Percentiles rank a stretch among this genome's conserved stretches.
These are phyloP conservation scores for Calocybe gambosa DNA, from an alignment of 1,284 basidiomycete genomes.

Conservation along the genomic window DNA sequence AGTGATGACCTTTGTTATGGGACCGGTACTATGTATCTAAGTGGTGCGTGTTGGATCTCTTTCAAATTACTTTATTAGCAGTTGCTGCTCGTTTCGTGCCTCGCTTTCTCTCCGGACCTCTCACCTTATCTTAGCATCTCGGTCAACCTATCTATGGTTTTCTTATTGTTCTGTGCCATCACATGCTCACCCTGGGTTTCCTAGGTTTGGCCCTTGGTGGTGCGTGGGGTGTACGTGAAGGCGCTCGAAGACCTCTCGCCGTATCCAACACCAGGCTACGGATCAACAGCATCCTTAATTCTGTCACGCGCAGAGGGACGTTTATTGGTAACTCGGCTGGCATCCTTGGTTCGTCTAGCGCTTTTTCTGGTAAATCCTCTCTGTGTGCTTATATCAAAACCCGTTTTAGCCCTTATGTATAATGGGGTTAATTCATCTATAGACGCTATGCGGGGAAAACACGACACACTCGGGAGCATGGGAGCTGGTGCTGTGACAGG, in stretches of 20 bases:
- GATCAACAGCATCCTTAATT: conserved; percentile 96
- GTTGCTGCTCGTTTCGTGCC: conserved; percentile 35
- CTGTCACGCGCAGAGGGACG: conserved; percentile 92
- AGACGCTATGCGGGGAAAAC: conserved; percentile 84
- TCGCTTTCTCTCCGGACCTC: conserved; percentile 42
- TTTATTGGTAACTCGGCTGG: conserved; percentile 99
- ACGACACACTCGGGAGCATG: conserved; percentile 90
- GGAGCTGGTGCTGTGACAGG: conserved; percentile 89
- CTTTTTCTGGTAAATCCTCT: conserved; percentile 22
- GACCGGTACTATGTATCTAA: conserved; percentile 97
- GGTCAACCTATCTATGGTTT: conserved; percentile 45
- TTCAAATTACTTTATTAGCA: conserved; percentile 56
- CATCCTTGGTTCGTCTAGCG: conserved; percentile 74
- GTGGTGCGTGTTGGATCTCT: conserved; percentile 72
- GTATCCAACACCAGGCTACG: conserved; percentile 81
- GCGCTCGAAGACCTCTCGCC: conserved; percentile 79
- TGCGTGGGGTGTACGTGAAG: conserved; percentile 94
- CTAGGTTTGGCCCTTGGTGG: conserved; percentile 92
- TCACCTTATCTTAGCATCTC: conserved; percentile 62
- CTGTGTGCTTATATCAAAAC: conserved; percentile 22
- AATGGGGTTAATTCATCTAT: conserved; percentile 95
- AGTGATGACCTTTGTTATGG: conserved; percentile 99
- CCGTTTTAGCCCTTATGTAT: conserved; percentile 81
- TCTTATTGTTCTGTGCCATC: conserved; percentile 72
- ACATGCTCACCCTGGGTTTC: conserved; percentile 59